Evolutionary conservation across 768 basidiomycete genomes (phyloP), one percentile per base, ranked within the genome.

Genomic region (Glaciozyma martinii): DNA sequence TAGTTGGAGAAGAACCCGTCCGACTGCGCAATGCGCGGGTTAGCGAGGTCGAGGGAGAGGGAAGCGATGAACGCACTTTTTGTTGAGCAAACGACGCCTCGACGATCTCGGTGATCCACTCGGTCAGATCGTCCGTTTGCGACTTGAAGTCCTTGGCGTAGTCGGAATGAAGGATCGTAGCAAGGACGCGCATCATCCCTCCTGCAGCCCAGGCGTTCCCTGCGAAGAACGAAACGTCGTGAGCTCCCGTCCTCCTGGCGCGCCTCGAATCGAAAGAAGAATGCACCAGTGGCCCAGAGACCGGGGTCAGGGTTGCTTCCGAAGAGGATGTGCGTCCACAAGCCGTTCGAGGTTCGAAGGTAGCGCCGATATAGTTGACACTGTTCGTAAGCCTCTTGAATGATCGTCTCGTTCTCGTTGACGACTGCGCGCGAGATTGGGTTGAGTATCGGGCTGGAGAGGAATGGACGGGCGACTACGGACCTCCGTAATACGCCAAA

Each of bases 141-240:
- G 15, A 56, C 27, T 27, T 19, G 57, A 66, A 71, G 7, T 27
- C 49, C 16, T 47, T 23, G 10, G 59, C 49, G 67, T 79, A 87
- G 56, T 80, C 77, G 0, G 87, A 87, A 37, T 82, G 78, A 69
- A 82, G 78, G 62, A 90, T 85, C 3, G 88, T 88, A 3, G 82
- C 84, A 1, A 88, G 79, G 6, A 92, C 90, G 7, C 90, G 84
- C 23, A 90, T 79, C 82, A 91, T 91, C 2, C 91, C 90, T 23
- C 84, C 86, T 0, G 89, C 88, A 0, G 87, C 91, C 91, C 91
- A 94, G 4, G 79, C 90, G 62, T 92, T 91, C 0, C 62, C 67
- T 68, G 50, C 37, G 18, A 12, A 40, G 25, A 29, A 13, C 10
- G 43, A 30, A 49, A 16, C 25, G 44, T 32, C 27, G 29, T 53